Conservation (phyloP, 31 red algal species). For the Bonnemaisonia californica region DNA sequence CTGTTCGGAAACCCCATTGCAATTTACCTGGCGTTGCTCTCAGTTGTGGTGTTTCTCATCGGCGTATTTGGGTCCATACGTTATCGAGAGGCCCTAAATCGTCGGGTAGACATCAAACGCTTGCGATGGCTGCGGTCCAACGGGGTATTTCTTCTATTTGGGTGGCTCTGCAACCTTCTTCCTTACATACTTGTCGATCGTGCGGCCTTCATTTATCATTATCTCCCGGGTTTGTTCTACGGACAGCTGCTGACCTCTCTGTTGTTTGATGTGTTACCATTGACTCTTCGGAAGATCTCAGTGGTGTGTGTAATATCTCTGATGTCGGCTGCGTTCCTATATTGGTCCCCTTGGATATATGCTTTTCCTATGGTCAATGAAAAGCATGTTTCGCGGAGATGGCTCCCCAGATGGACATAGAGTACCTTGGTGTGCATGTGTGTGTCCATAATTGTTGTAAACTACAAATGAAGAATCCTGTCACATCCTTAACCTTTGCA, state of each 20-base stretch:
- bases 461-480: no score
- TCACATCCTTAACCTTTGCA: no score
- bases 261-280: slow-evolving; percentile 61
- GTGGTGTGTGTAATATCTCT: neutral
- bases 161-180: slow-evolving; percentile 75
- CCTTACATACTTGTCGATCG: slow-evolving; percentile 82
- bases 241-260: slow-evolving; percentile 56
- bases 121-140: slow-evolving; percentile 1
- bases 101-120: neutral
- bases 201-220: slow-evolving; percentile 88
- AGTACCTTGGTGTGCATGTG: neutral
- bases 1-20: slow-evolving; percentile 68
- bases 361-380: slow-evolving; percentile 36
- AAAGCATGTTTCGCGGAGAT: slow-evolving; percentile 39
- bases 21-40: slow-evolving; percentile 25
- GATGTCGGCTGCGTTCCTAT: slow-evolving; percentile 44
- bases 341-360: slow-evolving; percentile 80
- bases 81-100: neutral
- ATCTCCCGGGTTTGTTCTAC: slow-evolving; percentile 81
- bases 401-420: slow-evolving; percentile 56
- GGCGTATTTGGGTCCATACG: neutral
- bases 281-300: neutral
- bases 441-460: neutral
- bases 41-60: slow-evolving; percentile 15
- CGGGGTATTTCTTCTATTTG: slow-evolving; percentile 50